A percentile compares a stretch with the other conserved stretches of the same genome.
Conservation (phyloP, 108 stramenopile species). For the Skeletonema menzelii region DNA sequence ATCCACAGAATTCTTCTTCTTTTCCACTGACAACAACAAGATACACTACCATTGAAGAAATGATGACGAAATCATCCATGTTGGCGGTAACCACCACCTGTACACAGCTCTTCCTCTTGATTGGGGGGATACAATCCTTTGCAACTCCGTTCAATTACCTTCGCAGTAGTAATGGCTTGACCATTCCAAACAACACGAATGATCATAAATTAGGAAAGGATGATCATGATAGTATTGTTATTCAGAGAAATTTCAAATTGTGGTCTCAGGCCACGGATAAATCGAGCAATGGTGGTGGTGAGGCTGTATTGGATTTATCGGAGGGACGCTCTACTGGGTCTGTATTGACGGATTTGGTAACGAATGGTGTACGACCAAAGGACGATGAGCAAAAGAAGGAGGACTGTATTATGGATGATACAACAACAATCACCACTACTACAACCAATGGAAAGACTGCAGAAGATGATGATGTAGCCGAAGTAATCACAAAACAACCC, state of each 20-base stretch:
- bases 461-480: not conserved
- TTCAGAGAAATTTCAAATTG: not conserved
- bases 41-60: not conserved
- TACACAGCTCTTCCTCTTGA: slow-evolving; percentile 4
- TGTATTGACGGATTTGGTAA: slow-evolving; percentile 1
- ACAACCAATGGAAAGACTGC: not conserved
- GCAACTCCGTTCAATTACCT: slow-evolving; percentile 6
- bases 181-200: not conserved
- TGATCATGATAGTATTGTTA: too few relatives aligned
- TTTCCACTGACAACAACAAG: too few relatives aligned
- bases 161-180: not conserved
- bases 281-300: not conserved
- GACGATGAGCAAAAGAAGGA: not conserved
- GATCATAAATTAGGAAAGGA: not conserved
- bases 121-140: slow-evolving; percentile 21
- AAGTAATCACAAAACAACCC: not conserved
- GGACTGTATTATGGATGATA: not conserved
- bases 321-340: not conserved
- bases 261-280: not conserved
- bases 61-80: not conserved
- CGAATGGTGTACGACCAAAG: not conserved
- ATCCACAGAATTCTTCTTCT: not conserved
- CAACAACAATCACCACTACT: not conserved
- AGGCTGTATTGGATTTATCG: slow-evolving; percentile 6
- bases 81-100: not conserved